Percentiles rank a stretch among this genome's conserved stretches.
phyloP scores from a whole-genome alignment of 768 basidiomycete species.

The Cystofilobasidium macerans region DNA sequence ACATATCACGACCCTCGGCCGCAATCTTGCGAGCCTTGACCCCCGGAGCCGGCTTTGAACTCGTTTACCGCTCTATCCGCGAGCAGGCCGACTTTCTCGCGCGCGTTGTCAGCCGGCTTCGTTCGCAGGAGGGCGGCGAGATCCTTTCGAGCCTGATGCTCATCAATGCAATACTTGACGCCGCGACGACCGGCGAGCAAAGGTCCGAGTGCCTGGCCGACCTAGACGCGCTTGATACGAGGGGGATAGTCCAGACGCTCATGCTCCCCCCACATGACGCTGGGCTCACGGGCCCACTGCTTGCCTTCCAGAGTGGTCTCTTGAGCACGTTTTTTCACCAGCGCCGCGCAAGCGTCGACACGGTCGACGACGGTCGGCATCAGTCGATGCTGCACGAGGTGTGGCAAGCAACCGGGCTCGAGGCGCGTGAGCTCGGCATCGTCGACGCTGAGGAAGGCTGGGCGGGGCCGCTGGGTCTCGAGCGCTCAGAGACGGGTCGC shows the following conservation, averaged over 20 bases:
- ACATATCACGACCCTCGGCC: constrained; percentile 82
- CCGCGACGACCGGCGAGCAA: constrained; percentile 55
- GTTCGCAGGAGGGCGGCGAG: constrained; percentile 47
- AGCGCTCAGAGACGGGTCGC: constrained; percentile 45
- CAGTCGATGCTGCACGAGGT: constrained; percentile 51
- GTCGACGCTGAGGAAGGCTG: constrained; percentile 37
- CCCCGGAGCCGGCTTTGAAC: constrained; percentile 35
- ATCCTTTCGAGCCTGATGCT: constrained; percentile 62
- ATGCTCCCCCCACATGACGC: constrained; percentile 74
- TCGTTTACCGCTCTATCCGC: constrained; percentile 72
- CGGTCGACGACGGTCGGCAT: constrained; percentile 30
- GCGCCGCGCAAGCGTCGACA: constrained; percentile 67
- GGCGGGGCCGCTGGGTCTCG: constrained; percentile 71
- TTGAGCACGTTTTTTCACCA: constrained; percentile 66
- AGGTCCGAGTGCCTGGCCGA: constrained; percentile 72
- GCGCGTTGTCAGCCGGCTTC: constrained; percentile 10
- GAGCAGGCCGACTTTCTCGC: constrained; percentile 43
- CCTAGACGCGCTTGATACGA: constrained; percentile 62
- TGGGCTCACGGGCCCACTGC: constrained; percentile 68
- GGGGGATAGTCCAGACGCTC: constrained; percentile 53
- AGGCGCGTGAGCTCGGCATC: constrained; percentile 44
- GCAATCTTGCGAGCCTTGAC: constrained; percentile 56
- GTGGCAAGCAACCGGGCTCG: constrained; percentile 56
- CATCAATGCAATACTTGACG: constrained; percentile 70
- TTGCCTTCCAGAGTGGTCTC: constrained; percentile 76